A percentile compares a stretch with the other conserved stretches of the same genome.
These are phyloP conservation scores for Cryptosporidium muris DNA, from an alignment of 169 alveolate species.

Conservation along the genomic window DNA sequence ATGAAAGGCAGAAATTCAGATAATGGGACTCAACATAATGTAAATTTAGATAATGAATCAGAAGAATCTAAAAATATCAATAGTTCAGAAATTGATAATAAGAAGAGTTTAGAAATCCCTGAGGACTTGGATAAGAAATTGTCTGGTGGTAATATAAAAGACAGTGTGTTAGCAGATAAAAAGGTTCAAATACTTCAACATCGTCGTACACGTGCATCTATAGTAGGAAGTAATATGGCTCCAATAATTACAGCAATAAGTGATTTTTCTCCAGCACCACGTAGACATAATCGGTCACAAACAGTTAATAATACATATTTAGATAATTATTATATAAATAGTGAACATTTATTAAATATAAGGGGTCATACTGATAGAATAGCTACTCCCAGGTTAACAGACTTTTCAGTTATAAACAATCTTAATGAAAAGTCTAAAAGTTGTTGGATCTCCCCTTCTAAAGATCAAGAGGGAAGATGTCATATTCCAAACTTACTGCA, in stretches of 20 bases:
- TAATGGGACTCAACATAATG: background rate
- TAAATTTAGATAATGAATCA: slow-evolving; percentile 1
- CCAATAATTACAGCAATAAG: background rate
- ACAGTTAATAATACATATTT: slow-evolving; percentile 5
- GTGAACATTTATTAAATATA: too few species aligned
- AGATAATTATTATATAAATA: too few species aligned
- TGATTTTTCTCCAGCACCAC: slow-evolving; percentile 69
- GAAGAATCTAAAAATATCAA: background rate
- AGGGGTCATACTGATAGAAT: too few species aligned
- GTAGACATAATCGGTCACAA: slow-evolving; percentile 37
- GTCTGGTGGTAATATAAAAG: background rate
- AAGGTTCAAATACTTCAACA: background rate
- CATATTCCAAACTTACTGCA: too few species aligned
- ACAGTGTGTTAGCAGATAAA: background rate
- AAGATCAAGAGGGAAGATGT: too few species aligned
- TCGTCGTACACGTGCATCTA: slow-evolving; percentile 32
- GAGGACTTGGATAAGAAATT: background rate
- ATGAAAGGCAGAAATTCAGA: too few species aligned
- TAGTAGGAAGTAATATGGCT: background rate
- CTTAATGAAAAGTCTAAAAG: too few species aligned
- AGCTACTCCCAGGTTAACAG: too few species aligned
- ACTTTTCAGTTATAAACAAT: too few species aligned
- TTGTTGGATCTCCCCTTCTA: too few species aligned
- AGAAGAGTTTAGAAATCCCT: background rate
- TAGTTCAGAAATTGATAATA: background rate